phyloP scores from a whole-genome alignment of 2,329 filamentous ascomycete genomes.

The Drechslera avenae region DNA sequence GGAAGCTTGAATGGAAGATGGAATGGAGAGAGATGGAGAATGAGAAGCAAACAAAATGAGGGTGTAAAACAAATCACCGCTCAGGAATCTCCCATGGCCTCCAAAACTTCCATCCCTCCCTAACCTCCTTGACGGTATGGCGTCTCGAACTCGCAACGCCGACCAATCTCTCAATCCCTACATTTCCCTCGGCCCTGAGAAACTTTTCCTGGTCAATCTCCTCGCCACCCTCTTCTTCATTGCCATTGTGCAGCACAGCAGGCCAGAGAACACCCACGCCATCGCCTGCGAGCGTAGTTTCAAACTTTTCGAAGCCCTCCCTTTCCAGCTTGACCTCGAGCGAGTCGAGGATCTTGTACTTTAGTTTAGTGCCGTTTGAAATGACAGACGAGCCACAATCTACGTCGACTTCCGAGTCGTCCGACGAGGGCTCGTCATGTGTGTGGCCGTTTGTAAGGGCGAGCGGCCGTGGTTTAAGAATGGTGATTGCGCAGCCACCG shows the following conservation, averaged over 20 bases:
- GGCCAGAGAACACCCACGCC: conserved; percentile 95
- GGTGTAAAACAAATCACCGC: no score
- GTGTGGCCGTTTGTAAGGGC: conserved; percentile 53
- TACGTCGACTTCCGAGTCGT: conserved; percentile 32
- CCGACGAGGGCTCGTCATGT: conserved; percentile 29
- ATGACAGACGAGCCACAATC: conserved; percentile 39
- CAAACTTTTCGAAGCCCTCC: conserved; percentile 78
- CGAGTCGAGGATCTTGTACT: conserved; percentile 55
- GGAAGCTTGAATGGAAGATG: no score
- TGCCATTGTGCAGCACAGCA: conserved; percentile 83
- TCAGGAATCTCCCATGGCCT: background rate
- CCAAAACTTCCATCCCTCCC: conserved; percentile 51
- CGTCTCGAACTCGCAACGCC: conserved; percentile 62
- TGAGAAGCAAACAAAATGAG: no score
- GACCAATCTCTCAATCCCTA: conserved; percentile 85
- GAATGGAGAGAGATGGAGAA: no score
- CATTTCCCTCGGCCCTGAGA: conserved; percentile 79
- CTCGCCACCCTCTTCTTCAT: conserved; percentile 80
- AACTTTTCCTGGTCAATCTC: conserved; percentile 93
- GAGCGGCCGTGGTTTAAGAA: conserved; percentile 69
- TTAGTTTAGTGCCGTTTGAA: conserved; percentile 40
- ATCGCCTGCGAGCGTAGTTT: conserved; percentile 88
- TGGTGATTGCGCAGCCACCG: conserved; percentile 91
- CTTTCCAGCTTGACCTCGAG: conserved; percentile 65
- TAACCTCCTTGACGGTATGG: conserved; percentile 36